Percentiles rank a stretch among this genome's conserved stretches.
phyloP scores from a whole-genome alignment of 2,329 filamentous ascomycete species.

The Aspergillus sp. region DNA sequence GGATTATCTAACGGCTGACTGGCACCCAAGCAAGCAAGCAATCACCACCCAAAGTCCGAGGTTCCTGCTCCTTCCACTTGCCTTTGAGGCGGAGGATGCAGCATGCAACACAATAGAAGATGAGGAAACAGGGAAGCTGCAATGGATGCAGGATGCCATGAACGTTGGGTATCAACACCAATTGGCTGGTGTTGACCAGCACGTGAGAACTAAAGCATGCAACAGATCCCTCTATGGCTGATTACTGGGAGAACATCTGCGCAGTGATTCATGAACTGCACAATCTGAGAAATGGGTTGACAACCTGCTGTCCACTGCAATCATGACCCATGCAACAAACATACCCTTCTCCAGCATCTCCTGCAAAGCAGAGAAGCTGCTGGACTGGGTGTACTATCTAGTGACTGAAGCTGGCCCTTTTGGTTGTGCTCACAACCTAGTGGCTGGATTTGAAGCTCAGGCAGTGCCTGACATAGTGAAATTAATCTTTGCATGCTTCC shows the following conservation, averaged over 20 bases:
- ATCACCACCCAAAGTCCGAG: too few relatives aligned
- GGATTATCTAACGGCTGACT: too few relatives aligned
- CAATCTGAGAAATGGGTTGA: not conserved
- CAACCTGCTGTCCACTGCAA: not conserved
- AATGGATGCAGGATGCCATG: constrained; percentile 11
- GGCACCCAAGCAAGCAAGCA: too few relatives aligned
- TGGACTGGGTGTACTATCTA: constrained; percentile 9
- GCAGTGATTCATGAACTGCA: not conserved
- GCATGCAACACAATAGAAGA: not conserved
- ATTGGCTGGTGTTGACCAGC: constrained; percentile 14
- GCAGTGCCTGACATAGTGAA: constrained; percentile 12
- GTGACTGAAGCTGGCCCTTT: not conserved
- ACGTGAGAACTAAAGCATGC: constrained; percentile 3
- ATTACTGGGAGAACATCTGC: constrained; percentile 1
- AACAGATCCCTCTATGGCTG: not conserved
- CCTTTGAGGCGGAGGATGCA: not conserved
- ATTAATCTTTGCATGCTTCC: constrained; percentile 12
- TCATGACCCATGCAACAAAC: constrained; percentile 1
- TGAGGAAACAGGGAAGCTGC: not conserved
- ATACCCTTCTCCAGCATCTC: constrained; percentile 7
- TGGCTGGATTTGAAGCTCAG: constrained; percentile 12
- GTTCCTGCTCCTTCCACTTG: too few relatives aligned
- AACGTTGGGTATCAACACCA: constrained; percentile 12
- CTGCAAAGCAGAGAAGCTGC: constrained; percentile 4
- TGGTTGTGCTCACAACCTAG: constrained; percentile 4